Conservation (phyloP, 306 rosid genomes). For the Fagus sylvatica region DNA sequence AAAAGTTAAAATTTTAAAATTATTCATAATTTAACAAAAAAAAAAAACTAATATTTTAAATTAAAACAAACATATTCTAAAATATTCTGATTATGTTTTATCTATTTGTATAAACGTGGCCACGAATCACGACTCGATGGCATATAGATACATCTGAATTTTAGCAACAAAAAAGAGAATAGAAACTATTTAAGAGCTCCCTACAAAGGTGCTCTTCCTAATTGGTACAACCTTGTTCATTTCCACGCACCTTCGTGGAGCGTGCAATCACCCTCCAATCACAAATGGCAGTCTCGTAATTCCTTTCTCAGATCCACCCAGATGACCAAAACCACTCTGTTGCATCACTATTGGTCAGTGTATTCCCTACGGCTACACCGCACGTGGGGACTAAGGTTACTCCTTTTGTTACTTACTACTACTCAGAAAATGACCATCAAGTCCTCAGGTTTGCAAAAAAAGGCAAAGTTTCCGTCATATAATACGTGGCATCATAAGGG, state of each 20-base stretch:
- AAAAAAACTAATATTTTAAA: too few species aligned
- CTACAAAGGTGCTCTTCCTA: too few species aligned
- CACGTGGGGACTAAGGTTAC: slow-evolving; percentile 8
- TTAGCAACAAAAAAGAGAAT: neutral
- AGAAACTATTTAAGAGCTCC: too few species aligned
- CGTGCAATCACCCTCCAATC: neutral
- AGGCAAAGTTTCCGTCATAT: neutral
- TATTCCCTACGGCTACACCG: neutral
- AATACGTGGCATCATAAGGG: neutral
- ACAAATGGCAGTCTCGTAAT: neutral
- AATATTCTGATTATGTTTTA: too few species aligned
- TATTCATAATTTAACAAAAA: too few species aligned
- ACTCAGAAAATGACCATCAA: neutral
- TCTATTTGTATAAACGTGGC: too few species aligned
- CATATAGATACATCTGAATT: neutral
- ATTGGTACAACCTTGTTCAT: too few species aligned
- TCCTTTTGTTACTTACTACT: neutral
- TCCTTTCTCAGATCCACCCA: neutral
- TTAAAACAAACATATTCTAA: too few species aligned
- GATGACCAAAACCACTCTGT: neutral
- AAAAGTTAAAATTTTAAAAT: too few species aligned
- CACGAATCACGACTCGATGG: too few species aligned
- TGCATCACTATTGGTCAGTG: neutral
- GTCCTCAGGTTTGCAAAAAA: neutral
- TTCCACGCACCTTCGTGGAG: neutral